These are phyloP conservation scores for Phallus indusiatus DNA, from an alignment of 768 basidiomycete species.

Conservation along the genomic window DNA sequence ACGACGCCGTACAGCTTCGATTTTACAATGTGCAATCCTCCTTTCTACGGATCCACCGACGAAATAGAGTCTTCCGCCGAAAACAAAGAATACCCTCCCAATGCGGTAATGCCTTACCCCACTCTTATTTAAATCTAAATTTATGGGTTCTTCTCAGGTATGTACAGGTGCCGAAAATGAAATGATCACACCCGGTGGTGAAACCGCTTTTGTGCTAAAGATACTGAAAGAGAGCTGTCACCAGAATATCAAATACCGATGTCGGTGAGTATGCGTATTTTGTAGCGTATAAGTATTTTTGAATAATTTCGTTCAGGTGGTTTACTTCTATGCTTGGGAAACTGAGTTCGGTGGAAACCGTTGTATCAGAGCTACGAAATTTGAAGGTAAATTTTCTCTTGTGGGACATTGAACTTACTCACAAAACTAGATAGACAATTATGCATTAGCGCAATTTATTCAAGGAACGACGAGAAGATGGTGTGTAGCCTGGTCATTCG, in stretches of 20 bases:
- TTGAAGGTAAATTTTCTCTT: conserved; percentile 26
- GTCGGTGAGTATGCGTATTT: conserved; percentile 38
- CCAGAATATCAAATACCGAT: conserved; percentile 30
- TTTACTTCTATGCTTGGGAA: conserved; percentile 92
- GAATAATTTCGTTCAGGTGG: conserved; percentile 47
- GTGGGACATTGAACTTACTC: not conserved
- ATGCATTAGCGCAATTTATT: conserved; percentile 71
- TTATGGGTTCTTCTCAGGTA: conserved; percentile 35
- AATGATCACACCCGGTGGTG: conserved; percentile 86
- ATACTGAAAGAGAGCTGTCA: conserved; percentile 71
- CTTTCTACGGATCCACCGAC: conserved; percentile 73
- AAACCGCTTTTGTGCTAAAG: conserved; percentile 59
- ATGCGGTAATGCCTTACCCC: conserved; percentile 39
- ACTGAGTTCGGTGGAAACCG: conserved; percentile 54
- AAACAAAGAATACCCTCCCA: conserved; percentile 57
- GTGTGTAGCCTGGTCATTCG: conserved; percentile 84
- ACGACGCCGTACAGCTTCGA: conserved; percentile 35
- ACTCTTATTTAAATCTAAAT: not conserved
- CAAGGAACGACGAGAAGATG: conserved; percentile 90
- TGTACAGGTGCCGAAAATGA: conserved; percentile 84
- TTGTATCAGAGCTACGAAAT: conserved; percentile 47
- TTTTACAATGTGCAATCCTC: conserved; percentile 94
- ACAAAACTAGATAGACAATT: conserved; percentile 63
- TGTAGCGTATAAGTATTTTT: not conserved
- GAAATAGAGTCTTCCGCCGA: conserved; percentile 55